Evolutionary conservation across 2,329 filamentous ascomycete genomes (phyloP).

Genomic region (Curvularia hawaiiensis): DNA sequence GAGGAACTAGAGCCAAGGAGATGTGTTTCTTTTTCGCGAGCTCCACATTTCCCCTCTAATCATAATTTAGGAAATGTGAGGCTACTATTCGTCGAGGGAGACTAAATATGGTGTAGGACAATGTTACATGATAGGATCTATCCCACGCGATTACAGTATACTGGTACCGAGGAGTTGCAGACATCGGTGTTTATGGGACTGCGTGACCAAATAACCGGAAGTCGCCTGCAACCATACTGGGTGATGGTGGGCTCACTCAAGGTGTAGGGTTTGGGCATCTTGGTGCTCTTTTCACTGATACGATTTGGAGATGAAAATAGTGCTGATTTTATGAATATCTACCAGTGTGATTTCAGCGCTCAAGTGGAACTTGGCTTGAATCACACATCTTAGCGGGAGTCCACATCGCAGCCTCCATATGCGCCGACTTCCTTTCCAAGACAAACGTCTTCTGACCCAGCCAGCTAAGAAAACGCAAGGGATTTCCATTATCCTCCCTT

Average conservation of each 20-base stretch:
- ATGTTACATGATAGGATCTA: conserved; percentile 10
- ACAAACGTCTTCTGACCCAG: background rate
- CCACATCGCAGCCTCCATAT: background rate
- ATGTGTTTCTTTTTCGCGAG: background rate
- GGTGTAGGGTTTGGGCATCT: background rate
- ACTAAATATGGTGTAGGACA: conserved; percentile 12
- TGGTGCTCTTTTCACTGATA: background rate
- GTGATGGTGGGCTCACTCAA: background rate
- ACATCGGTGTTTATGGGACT: background rate
- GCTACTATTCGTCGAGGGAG: background rate
- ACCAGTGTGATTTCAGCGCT: background rate
- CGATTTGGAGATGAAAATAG: background rate
- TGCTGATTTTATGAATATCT: background rate
- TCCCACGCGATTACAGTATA: background rate
- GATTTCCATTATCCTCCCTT: background rate
- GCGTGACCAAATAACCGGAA: background rate
- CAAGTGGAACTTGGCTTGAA: background rate
- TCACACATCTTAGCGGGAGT: background rate
- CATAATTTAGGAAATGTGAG: background rate
- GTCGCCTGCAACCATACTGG: background rate
- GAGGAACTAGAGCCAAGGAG: background rate
- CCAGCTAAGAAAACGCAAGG: background rate
- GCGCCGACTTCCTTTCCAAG: background rate
- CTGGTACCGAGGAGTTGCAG: background rate
- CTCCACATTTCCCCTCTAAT: background rate